phyloP scores from a whole-genome alignment of 2,329 filamentous ascomycete species.

The Hymenoscyphus occultus region DNA sequence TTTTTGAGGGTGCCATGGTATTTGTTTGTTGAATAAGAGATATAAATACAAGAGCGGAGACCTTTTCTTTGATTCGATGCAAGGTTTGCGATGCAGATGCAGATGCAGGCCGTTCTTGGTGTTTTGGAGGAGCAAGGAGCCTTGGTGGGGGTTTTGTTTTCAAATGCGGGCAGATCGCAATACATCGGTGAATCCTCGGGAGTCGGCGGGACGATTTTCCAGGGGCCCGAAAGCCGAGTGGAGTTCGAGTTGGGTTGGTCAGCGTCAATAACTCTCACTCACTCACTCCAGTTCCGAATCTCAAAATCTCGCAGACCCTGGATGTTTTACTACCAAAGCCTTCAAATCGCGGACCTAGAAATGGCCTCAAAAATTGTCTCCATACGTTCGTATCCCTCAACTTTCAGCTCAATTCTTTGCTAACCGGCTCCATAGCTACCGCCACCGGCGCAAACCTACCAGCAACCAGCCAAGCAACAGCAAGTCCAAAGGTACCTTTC shows the following conservation, averaged over 20 bases:
- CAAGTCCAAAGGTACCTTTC: constrained; percentile 30
- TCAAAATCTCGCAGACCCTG: not conserved
- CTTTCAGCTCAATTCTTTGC: not conserved
- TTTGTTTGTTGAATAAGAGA: constrained; percentile 37
- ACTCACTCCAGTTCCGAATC: not conserved
- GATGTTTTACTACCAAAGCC: constrained; percentile 26
- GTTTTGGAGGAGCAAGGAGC: constrained; percentile 6
- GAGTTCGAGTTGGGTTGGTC: not conserved
- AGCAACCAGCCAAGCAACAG: constrained; percentile 29
- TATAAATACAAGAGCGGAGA: not conserved
- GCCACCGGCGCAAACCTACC: constrained; percentile 30
- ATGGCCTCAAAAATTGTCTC: constrained; percentile 31
- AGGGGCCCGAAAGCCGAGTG: not conserved
- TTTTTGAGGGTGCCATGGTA: constrained; percentile 50
- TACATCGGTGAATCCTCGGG: not conserved
- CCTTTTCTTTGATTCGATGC: not conserved
- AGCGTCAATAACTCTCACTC: constrained; percentile 21
- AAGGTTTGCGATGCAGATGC: constrained; percentile 1
- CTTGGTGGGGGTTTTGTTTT: constrained; percentile 17
- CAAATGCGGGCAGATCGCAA: not conserved
- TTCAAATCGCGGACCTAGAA: constrained; percentile 23
- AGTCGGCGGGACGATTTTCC: constrained; percentile 10
- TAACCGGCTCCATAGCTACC: constrained; percentile 28
- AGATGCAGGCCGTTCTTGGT: constrained; percentile 2
- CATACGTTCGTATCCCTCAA: constrained; percentile 29